Percentiles rank a stretch among this genome's conserved stretches.
phyloP scores from a whole-genome alignment of 1,284 basidiomycete genomes.

The Puccinia horiana region DNA sequence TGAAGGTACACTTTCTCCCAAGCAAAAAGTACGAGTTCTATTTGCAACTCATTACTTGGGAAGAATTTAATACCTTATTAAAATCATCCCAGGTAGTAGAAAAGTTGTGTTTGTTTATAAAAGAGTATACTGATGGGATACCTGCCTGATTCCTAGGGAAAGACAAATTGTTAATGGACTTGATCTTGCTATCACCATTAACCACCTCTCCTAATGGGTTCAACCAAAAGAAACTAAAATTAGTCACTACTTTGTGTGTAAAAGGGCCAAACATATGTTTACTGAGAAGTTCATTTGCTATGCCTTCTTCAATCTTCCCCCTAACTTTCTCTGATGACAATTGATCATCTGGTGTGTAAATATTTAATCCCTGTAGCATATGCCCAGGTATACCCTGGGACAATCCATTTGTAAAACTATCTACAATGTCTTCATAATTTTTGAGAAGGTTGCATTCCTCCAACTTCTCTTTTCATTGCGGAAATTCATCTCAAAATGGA shows the following conservation, averaged over 20 bases:
- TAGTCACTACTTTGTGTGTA: not conserved
- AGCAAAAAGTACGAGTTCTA: not conserved
- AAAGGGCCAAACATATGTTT: not conserved
- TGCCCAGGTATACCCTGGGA: no score
- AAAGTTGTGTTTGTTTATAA: not conserved
- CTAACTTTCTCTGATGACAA: not conserved
- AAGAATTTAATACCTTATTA: not conserved
- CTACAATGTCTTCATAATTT: no score
- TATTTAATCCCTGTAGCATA: no score
- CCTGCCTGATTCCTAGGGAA: not conserved
- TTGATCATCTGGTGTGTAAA: not conserved
- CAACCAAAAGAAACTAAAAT: not conserved
- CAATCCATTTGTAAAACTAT: no score
- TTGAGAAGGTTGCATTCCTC: no score
- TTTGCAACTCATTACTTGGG: not conserved
- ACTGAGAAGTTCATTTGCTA: not conserved
- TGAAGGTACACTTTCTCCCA: slow-evolving; percentile 26
- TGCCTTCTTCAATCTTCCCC: not conserved
- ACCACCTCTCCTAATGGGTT: slow-evolving; percentile 5
- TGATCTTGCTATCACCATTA: not conserved
- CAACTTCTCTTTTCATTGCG: no score
- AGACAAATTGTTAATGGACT: slow-evolving; percentile 1
- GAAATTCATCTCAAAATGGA: no score
- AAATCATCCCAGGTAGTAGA: slow-evolving; percentile 10
- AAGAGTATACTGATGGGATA: not conserved